These are phyloP conservation scores for Aspergillus steynii DNA, from an alignment of 495 filamentous ascomycete species.

Conservation along the genomic window DNA sequence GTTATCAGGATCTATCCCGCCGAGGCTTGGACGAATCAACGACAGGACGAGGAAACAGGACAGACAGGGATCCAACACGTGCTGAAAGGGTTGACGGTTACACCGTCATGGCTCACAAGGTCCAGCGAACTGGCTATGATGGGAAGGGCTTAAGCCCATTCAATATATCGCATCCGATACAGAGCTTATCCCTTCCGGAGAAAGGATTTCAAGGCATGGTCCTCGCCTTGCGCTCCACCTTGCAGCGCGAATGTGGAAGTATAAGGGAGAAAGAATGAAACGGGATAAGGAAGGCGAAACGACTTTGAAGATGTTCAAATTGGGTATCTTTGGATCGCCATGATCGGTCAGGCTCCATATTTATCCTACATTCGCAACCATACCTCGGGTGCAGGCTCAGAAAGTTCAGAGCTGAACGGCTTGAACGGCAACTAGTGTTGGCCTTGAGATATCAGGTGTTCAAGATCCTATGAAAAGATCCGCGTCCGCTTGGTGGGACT, in stretches of 20 bases:
- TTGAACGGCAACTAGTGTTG: background rate
- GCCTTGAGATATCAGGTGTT: background rate
- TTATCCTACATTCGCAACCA: background rate
- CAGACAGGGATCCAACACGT: constrained; percentile 10
- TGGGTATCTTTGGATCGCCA: constrained; percentile 11
- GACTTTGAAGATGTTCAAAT: background rate
- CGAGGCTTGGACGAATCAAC: constrained; percentile 24
- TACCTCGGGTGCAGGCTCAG: background rate
- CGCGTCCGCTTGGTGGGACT: constrained; percentile 46
- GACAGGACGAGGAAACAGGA: constrained; percentile 13
- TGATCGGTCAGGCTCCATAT: background rate
- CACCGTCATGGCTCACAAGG: background rate
- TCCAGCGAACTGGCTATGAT: constrained; percentile 9
- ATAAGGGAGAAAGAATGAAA: constrained; percentile 11
- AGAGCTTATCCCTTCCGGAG: constrained; percentile 51
- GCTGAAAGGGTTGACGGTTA: background rate
- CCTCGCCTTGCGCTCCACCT: constrained; percentile 61
- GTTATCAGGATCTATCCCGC: background rate
- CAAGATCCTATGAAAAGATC: constrained; percentile 26
- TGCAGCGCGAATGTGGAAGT: constrained; percentile 43
- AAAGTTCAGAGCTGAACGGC: background rate
- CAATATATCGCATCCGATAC: constrained; percentile 61
- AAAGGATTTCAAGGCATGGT: constrained; percentile 55
- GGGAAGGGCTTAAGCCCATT: constrained; percentile 17
- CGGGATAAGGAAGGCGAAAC: constrained; percentile 6